These are phyloP conservation scores for Trichosporon asahii DNA, from an alignment of 1,284 basidiomycete species.

Conservation along the genomic window DNA sequence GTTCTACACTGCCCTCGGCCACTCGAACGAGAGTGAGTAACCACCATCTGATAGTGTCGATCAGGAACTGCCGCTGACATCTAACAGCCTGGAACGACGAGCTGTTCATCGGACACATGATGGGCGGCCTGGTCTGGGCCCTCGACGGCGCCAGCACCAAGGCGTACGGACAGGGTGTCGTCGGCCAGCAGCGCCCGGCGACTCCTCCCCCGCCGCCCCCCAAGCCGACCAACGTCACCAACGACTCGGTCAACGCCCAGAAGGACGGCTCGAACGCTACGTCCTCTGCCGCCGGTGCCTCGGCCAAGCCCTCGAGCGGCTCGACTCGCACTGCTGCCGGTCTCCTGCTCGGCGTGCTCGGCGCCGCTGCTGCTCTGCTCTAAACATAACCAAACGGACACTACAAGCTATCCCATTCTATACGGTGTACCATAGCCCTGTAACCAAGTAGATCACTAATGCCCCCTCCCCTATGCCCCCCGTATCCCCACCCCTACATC, in stretches of 20 bases:
- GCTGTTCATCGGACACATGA: constrained; percentile 65
- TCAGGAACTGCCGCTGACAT: background rate
- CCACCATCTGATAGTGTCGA: background rate
- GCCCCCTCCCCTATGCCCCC: background rate
- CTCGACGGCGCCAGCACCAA: constrained; percentile 56
- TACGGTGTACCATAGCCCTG: background rate
- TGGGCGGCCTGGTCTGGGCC: constrained; percentile 70
- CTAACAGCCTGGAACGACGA: constrained; percentile 55
- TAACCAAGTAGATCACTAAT: background rate
- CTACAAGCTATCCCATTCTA: background rate
- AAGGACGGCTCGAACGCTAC: background rate
- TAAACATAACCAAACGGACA: background rate
- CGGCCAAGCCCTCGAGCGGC: background rate
- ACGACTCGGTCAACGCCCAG: background rate
- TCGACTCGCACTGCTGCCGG: background rate
- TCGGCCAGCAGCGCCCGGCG: constrained; percentile 40
- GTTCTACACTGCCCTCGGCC: constrained; percentile 76
- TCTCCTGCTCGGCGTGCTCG: background rate
- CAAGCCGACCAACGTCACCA: background rate
- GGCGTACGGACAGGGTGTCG: constrained; percentile 44
- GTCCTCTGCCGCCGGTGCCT: background rate
- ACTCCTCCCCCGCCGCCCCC: constrained; percentile 9
- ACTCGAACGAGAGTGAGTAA: constrained; percentile 60
- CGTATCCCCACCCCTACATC: too few relatives aligned
- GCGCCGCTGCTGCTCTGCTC: background rate